Conservation (phyloP, 2,329 filamentous ascomycete genomes). For the Aspergillus tamarii region DNA sequence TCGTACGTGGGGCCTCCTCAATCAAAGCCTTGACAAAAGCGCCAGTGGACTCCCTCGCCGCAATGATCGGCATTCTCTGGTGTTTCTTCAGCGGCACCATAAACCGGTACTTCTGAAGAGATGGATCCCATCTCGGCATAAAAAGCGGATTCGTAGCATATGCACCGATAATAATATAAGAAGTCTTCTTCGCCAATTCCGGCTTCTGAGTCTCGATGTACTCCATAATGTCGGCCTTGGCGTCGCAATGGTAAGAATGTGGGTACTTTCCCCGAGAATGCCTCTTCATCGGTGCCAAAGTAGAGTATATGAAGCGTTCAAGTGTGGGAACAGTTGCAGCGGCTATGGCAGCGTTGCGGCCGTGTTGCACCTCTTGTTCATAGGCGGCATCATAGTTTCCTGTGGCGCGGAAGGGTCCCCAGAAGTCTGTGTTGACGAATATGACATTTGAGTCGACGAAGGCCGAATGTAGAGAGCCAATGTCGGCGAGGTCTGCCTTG, state of each 20-base stretch:
- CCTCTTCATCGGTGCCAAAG: slow-evolving; percentile 53
- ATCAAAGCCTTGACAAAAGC: slow-evolving; percentile 50
- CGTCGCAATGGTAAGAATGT: slow-evolving; percentile 53
- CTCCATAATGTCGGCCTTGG: slow-evolving; percentile 54
- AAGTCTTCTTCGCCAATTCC: slow-evolving; percentile 50
- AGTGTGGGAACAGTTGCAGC: slow-evolving; percentile 49
- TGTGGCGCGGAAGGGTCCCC: slow-evolving; percentile 51
- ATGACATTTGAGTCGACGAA: slow-evolving; percentile 53
- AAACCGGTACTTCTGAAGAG: slow-evolving; percentile 36
- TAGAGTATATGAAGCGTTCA: slow-evolving; percentile 56
- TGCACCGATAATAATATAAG: slow-evolving; percentile 36
- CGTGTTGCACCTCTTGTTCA: slow-evolving; percentile 55
- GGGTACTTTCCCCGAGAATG: slow-evolving; percentile 52
- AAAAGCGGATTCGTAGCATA: slow-evolving; percentile 38
- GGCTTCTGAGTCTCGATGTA: slow-evolving; percentile 50
- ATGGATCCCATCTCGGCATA: slow-evolving; percentile 30
- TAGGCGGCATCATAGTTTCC: slow-evolving; percentile 38
- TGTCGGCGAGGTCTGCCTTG: slow-evolving; percentile 32
- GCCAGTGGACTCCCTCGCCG: slow-evolving; percentile 45
- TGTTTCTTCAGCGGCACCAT: slow-evolving; percentile 30
- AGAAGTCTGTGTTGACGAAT: slow-evolving; percentile 61
- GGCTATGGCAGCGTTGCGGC: slow-evolving; percentile 60
- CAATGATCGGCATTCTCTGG: slow-evolving; percentile 45
- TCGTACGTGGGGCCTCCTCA: slow-evolving; percentile 42
- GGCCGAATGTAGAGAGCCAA: slow-evolving; percentile 30